Base-by-base conservation (phyloP, 2,329 filamentous ascomycete species). In the Penicillium thymicola region DNA sequence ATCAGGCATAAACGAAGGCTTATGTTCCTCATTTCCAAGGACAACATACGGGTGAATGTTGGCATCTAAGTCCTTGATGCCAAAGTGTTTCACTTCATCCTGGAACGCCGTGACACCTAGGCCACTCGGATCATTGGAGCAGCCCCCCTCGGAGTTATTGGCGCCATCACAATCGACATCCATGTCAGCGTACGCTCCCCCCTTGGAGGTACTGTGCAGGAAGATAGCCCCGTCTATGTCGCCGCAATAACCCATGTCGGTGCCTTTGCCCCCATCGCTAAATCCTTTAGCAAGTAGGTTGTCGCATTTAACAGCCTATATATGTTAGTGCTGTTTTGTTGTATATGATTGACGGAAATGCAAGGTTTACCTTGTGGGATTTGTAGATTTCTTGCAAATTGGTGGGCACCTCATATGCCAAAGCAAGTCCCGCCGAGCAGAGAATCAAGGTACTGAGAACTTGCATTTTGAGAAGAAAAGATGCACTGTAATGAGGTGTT, bases 81-180 rank as follows among this genome's bases (percentile, higher is more conserved):
- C 73, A 58, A 36, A 36, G 14, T 36, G 34, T 36, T 78, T 58
- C 32, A 82, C 63, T 0, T 61, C 69, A 43, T 74, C 67, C 54
- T 73, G 67, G 67, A 84, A 84, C 0, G 79, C 73, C 1, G 82
- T 84, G 55, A 76, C 62, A 36, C 69, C 70, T 64, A 68, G 65
- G 1, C 66, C 67, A 2, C 79, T 78, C 18, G 60, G 67, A 11
- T 78, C 79, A 18, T 70, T 73, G 34, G 66, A 72, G 61, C 82
- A 84, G 40, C 76, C 75, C 2, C 79, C 78, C 30, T 76, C 77
- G 8, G 73, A 72, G 23, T 70, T 67, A 53, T 81, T 75, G 8
- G 73, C 65, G 23, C 83, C 83, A 61, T 85, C 82, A 63, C 83
- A 85, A 70, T 84, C 82, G 52, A 85, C 75, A 62, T 85, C 82